Percentiles rank a stretch among this genome's conserved stretches.
Conservation (phyloP, 2,329 filamentous ascomycete species). For the Fonsecaea erecta region DNA sequence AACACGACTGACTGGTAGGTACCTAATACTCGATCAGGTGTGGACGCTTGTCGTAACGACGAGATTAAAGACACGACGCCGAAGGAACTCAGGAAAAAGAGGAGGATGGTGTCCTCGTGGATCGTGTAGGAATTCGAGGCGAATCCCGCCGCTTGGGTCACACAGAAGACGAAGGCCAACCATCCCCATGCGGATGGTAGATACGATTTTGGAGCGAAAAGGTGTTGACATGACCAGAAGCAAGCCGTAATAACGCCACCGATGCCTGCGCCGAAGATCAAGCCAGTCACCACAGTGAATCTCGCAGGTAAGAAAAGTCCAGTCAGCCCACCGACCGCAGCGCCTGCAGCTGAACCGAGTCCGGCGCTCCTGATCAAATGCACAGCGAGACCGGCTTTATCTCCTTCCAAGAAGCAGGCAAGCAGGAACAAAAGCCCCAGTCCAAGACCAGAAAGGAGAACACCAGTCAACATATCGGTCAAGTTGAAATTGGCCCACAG, state of each 20-base stretch:
- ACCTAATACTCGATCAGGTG: slow-evolving; percentile 72
- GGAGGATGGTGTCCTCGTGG: slow-evolving; percentile 93
- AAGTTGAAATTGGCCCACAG: slow-evolving; percentile 94
- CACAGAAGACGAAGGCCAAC: slow-evolving; percentile 76
- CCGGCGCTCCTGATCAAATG: slow-evolving; percentile 57
- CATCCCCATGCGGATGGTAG: slow-evolving; percentile 86
- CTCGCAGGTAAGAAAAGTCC: slow-evolving; percentile 25
- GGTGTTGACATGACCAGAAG: slow-evolving; percentile 21
- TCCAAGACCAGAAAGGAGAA: slow-evolving; percentile 70
- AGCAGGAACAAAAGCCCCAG: slow-evolving; percentile 75
- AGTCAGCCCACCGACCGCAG: slow-evolving; percentile 38
- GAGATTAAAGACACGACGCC: slow-evolving; percentile 74
- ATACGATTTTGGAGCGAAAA: slow-evolving; percentile 47
- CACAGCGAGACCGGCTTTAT: slow-evolving; percentile 60
- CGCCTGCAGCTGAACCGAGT: slow-evolving; percentile 55
- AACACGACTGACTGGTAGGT: slow-evolving; percentile 86
- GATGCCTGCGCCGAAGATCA: slow-evolving; percentile 47
- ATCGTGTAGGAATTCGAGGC: slow-evolving; percentile 98
- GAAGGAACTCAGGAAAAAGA: slow-evolving; percentile 90
- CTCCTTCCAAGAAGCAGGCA: slow-evolving; percentile 61
- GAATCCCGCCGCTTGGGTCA: slow-evolving; percentile 90
- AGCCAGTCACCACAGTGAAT: slow-evolving; percentile 37
- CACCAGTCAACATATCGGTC: slow-evolving; percentile 79
- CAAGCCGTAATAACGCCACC: slow-evolving; percentile 51
- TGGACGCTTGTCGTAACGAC: slow-evolving; percentile 72